phyloP scores from a whole-genome alignment of 306 rosid species.

The Pterocarpus macrocarpus region DNA sequence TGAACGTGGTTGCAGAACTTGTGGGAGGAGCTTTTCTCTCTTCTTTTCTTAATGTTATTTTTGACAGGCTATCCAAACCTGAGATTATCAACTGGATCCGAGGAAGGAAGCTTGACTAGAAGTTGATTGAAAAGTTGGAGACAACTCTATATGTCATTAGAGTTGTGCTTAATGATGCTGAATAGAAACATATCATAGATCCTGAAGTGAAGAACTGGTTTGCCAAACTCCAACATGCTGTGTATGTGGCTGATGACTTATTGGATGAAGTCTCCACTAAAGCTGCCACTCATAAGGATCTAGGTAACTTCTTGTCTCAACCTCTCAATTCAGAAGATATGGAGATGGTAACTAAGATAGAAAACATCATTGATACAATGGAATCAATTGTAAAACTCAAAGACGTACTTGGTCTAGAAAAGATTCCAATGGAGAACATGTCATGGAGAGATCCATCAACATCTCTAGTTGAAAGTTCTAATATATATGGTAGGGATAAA shows the following conservation, averaged over 20 bases:
- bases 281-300: not conserved
- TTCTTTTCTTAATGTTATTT: not conserved
- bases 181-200: not conserved
- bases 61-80: too few species aligned
- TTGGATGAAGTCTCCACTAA: not conserved
- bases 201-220: not conserved
- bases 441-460: not conserved
- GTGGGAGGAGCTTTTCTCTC: not conserved
- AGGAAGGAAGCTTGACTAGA: not conserved
- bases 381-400: not conserved
- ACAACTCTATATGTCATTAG: not conserved
- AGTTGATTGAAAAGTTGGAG: not conserved
- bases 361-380: not conserved
- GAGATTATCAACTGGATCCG: not conserved
- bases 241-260: not conserved
- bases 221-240: not conserved
- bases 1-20: not conserved
- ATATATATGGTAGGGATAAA: not conserved
- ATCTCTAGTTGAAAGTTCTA: not conserved
- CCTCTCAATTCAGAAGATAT: not conserved
- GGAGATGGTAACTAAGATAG: not conserved
- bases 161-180: not conserved
- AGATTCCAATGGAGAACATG: not conserved
- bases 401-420: not conserved
- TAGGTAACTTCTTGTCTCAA: not conserved